Base-by-base conservation (phyloP, 2,329 filamentous ascomycete species). In the Stachybotrys elegans region DNA sequence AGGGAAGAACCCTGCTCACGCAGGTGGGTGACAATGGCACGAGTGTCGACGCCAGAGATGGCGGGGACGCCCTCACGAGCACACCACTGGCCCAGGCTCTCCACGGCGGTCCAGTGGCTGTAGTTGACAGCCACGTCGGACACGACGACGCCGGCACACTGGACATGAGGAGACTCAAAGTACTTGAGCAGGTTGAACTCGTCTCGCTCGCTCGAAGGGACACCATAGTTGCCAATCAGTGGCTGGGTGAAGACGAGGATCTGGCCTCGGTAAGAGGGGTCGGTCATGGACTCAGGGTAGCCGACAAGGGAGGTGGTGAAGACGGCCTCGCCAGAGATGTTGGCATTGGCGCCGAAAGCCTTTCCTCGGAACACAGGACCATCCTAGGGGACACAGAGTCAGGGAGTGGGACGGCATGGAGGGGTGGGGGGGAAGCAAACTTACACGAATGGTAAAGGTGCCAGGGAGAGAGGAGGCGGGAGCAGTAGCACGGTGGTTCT, bases 181-280 rank as follows among this genome's bases (percentile, higher is more conserved):
- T 97, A 95, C 73, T 93, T 93, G 65, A 97, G 78, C 47, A 98
- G 81, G 57, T 93, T 93, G 68, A 83, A 88, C 67, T 91, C 74
- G 67, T 98, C 93, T 52, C 89, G 85, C 59, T 83, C 79, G 51
- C 77, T 82, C 23, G 90, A 94, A 14, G 93, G 93, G 16, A 98
- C 92, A 57, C 93, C 93, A 65, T 98, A 98, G 79, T 98, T 98
- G 63, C 93, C 93, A 61, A 98, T 96, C 56, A 98, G 74, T 27
- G 93, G 93, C 67, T 96, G 91, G 54, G 93, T 98, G 76, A 97
- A 96, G 69, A 97, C 92, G 57, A 98, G 78, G 56, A 98, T 97
- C 75, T 98, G 93, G 55, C 93, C 87, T 54, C 86, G 85, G 72
- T 92, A 92, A 17, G 87, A 92, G 43, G 87, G 87, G 59, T 92